Evolutionary conservation across 176 grass and related monocot genomes (phyloP).

Genomic region (Melocanna baccifera): DNA sequence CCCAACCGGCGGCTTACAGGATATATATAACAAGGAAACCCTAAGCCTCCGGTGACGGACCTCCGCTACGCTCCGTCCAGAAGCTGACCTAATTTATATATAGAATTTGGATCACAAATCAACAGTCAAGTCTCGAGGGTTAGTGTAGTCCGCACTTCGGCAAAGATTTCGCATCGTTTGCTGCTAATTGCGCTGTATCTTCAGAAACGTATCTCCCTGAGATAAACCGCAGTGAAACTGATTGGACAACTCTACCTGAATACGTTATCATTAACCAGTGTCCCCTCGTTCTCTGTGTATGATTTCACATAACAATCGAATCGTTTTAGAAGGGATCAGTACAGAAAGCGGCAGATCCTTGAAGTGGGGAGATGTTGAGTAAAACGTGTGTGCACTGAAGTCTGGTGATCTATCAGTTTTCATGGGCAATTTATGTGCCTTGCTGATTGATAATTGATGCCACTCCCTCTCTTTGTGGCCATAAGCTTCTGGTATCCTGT

Average conservation of each 20-base stretch:
- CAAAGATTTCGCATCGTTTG: background rate
- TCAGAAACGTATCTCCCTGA: background rate
- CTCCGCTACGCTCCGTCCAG: no score
- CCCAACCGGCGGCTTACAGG: no score
- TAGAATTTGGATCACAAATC: no score
- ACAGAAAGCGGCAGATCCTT: background rate
- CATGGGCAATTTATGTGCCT: background rate
- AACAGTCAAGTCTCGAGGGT: background rate
- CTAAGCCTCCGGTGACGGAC: no score
- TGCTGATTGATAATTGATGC: background rate
- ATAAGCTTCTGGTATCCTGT: background rate
- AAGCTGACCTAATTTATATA: no score
- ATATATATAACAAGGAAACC: no score
- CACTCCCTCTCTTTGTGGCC: background rate
- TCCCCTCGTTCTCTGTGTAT: background rate
- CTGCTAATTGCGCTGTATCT: background rate
- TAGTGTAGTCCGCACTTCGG: background rate
- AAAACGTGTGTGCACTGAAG: background rate
- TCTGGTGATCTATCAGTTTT: background rate
- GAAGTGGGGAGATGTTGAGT: background rate
- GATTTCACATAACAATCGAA: background rate
- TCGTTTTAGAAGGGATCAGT: background rate
- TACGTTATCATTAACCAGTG: no score
- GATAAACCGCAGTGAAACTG: background rate
- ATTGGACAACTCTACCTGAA: background rate